Conservation (phyloP, 805 yeast species). For the Clavispora santaluciae region DNA sequence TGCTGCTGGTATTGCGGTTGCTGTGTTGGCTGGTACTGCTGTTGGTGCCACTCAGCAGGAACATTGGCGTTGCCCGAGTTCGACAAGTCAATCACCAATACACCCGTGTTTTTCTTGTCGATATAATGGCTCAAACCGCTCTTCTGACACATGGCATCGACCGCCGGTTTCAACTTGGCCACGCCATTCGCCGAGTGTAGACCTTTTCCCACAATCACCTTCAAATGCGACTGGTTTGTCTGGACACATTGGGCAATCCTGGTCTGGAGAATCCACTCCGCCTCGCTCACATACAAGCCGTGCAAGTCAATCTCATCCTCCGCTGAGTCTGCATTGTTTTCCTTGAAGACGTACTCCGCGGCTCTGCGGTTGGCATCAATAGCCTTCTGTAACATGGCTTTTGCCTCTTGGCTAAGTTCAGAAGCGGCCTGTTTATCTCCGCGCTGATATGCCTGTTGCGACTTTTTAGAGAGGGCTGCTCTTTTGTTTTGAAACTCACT, state of each 20-base stretch:
- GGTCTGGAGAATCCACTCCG: constrained; percentile 67
- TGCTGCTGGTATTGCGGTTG: constrained; percentile 9
- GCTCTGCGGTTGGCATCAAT: constrained; percentile 74
- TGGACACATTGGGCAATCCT: constrained; percentile 65
- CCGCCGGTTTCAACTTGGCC: constrained; percentile 46
- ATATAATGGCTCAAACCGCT: constrained; percentile 42
- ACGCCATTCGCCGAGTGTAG: constrained; percentile 19
- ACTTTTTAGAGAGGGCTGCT: constrained; percentile 52
- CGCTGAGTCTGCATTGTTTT: constrained; percentile 83
- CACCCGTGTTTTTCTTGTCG: constrained; percentile 63
- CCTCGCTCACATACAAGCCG: constrained; percentile 88
- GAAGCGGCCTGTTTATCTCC: constrained; percentile 77
- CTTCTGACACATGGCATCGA: constrained; percentile 50
- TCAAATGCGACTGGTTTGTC: constrained; percentile 54
- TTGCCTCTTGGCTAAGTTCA: constrained; percentile 64
- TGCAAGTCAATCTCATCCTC: constrained; percentile 88
- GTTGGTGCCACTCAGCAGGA: constrained; percentile 11
- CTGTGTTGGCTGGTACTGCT: constrained; percentile 7
- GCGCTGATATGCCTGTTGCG: constrained; percentile 69
- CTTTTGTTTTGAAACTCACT: constrained; percentile 58
- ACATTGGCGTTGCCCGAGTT: constrained; percentile 10
- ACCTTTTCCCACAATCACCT: constrained; percentile 53
- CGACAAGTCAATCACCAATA: constrained; percentile 60
- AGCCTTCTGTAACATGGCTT: constrained; percentile 53
- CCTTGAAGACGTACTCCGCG: constrained; percentile 83